Base-by-base conservation (phyloP, 2,329 filamentous ascomycete genomes). In the Metarhizium guizhouense region DNA sequence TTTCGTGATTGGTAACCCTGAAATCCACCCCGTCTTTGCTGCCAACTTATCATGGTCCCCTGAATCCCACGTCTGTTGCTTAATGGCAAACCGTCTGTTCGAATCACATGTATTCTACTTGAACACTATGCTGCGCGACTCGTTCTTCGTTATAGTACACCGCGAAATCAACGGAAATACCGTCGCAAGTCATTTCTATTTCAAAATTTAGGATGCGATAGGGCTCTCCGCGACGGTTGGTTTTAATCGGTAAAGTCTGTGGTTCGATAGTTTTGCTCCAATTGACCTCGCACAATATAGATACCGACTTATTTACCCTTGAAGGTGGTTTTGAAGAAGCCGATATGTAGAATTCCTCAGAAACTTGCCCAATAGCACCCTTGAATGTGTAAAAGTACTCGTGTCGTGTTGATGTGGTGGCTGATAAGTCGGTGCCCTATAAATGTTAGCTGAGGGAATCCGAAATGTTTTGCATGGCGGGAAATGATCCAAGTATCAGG, bases 401-500 rank as follows among this genome's bases (percentile, higher is more conserved):
- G 0, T 32, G 51, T 16, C 55, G n/a, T 7, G 25, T 47, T 3
- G 47, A 29, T 1, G 38, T 40, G 3, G 16, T 4, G 14, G 4
- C 16, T 29, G 52, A 54, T 51, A 56, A 38, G 6, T 54, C 52
- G 2, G n/a, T 6, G 8, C 55, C 52, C 51, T 56, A n/a, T 3
- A 52, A 20, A 40, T 40, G 38, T 40, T 16, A 40, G 13, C 14
- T 40, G 38, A 2, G 38, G 25, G 3, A 25, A 25, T 25, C 3
- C 3, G 25, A 25, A 25, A 25, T 25, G 25, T 25, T 25, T 36
- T 0, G 34, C 34, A 36, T 36, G 34, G 13, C 13, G 34, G 34
- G 8, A 13, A 36, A 36, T 36, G 34, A 13, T 13, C 1, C 2
- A 1, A 36, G 0, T 36, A 36, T 36, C 34, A 1, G 13, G 14